Conservation (phyloP, 176 grass and related monocot genomes). For the Ensete glaucum region DNA sequence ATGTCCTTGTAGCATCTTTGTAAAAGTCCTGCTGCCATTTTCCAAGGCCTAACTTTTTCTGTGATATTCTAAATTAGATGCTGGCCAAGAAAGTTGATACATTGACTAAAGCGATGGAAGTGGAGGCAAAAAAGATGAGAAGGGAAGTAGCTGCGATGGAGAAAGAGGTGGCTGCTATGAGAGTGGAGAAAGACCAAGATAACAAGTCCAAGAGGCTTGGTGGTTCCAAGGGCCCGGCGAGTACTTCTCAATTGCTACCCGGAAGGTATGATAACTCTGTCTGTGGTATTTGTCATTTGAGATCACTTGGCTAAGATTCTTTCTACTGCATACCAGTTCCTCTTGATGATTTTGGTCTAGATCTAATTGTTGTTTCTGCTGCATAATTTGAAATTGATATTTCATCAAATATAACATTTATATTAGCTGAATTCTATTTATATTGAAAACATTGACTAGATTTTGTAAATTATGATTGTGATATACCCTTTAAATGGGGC, state of each 20-base stretch:
- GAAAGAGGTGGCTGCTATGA: slow-evolving; percentile 63
- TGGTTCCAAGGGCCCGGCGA: slow-evolving; percentile 37
- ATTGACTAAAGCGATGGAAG: slow-evolving; percentile 89
- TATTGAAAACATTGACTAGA: neutral
- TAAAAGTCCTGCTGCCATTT: neutral
- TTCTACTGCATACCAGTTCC: neutral
- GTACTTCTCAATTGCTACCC: slow-evolving; percentile 50
- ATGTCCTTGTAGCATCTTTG: neutral
- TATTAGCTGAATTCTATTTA: neutral
- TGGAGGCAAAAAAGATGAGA: slow-evolving; percentile 89
- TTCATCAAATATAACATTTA: neutral
- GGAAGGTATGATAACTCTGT: slow-evolving; percentile 32
- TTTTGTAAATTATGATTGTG: neutral
- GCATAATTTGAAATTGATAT: neutral
- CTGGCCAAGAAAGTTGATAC: slow-evolving; percentile 94
- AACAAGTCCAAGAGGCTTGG: slow-evolving; percentile 52
- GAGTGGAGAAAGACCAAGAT: slow-evolving; percentile 78
- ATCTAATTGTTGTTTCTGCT: neutral
- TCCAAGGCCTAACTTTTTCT: neutral
- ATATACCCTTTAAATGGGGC: neutral
- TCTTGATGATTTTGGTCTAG: neutral
- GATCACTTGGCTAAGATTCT: neutral
- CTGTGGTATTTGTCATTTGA: neutral
- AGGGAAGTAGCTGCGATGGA: slow-evolving; percentile 76
- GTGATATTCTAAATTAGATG: slow-evolving; percentile 42